Base-by-base conservation (phyloP, 2,329 filamentous ascomycete species). In the Hypoxylon rubiginosum region DNA sequence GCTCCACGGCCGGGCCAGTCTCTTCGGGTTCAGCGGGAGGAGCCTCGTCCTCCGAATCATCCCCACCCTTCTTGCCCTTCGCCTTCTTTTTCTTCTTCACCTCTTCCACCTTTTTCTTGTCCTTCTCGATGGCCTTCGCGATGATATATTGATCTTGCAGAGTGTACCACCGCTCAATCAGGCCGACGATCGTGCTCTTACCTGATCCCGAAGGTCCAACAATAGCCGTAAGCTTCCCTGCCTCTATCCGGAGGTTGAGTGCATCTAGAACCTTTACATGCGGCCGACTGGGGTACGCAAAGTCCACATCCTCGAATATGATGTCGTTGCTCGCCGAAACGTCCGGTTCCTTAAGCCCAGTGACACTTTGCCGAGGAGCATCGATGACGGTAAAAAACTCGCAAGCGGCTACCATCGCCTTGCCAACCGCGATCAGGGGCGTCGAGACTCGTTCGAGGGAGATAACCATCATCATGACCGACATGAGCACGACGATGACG, bases 111-210 rank as follows among this genome's bases (percentile, higher is more conserved):
- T 81, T 82, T 67, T 76, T 76, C 72, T 80, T 80, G 67, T 84
- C 81, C 71, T 82, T 81, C 67, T 83, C 83, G 41, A 83, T 78
- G 2, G 83, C 79, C 74, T 84, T 85, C 13, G 81, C 82, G 28
- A 88, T 82, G n/a, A 82, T 71, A 58, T 84, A 79, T 64, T 88
- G 83, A 5, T 85, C 81, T 36, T 84, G 80, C 0, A 91, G 80
- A 1, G 88, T 86, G 74, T 93, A 93, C 90, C 90, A 93, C 32
- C 90, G 82, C 73, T 93, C 88, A 2, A 93, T 81, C 2, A 94
- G 79, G 0, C 89, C 90, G 0, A 93, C 87, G 26, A 93, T 88
- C 0, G 91, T 94, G 54, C 88, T 91, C 76, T 94, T 94, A 0
- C 92, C 91, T 4, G 86, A 89, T 0, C 91, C 91, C 2, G 89